Evolutionary conservation across 2,329 filamentous ascomycete species (phyloP).

Genomic region (Clonostachys sp.): DNA sequence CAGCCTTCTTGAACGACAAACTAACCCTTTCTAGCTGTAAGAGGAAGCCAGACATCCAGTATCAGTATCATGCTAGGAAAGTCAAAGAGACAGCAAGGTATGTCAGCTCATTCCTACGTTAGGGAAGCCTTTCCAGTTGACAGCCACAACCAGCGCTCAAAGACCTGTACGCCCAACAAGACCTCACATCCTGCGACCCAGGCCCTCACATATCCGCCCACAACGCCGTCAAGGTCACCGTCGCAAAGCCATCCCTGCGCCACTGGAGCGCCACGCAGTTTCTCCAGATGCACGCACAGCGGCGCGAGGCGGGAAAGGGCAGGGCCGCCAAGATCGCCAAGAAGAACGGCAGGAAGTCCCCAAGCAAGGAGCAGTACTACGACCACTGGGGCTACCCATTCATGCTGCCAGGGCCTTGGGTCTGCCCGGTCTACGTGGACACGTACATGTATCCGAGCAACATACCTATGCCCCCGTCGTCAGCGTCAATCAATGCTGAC

Average conservation of each 20-base stretch:
- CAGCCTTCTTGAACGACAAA: neutral
- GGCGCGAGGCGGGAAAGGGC: neutral
- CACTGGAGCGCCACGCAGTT: no score
- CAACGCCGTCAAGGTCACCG: neutral
- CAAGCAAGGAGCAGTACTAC: neutral
- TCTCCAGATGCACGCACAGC: neutral
- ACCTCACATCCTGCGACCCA: neutral
- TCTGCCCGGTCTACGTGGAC: neutral
- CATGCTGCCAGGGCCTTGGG: neutral
- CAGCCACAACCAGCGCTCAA: neutral
- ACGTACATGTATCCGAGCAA: neutral
- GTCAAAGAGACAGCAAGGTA: neutral
- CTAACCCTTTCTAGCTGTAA: neutral
- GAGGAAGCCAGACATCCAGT: neutral
- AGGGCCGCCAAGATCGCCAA: neutral
- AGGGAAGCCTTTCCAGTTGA: no score
- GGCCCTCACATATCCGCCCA: neutral
- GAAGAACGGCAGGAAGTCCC: neutral
- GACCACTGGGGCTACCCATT: neutral
- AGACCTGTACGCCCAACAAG: neutral
- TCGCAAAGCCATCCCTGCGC: neutral
- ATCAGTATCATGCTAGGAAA: neutral
- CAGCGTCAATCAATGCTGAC: neutral
- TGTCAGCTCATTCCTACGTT: neutral
- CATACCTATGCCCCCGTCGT: neutral